phyloP scores from a whole-genome alignment of 805 yeast genomes.

The Saturnispora zaruensis region DNA sequence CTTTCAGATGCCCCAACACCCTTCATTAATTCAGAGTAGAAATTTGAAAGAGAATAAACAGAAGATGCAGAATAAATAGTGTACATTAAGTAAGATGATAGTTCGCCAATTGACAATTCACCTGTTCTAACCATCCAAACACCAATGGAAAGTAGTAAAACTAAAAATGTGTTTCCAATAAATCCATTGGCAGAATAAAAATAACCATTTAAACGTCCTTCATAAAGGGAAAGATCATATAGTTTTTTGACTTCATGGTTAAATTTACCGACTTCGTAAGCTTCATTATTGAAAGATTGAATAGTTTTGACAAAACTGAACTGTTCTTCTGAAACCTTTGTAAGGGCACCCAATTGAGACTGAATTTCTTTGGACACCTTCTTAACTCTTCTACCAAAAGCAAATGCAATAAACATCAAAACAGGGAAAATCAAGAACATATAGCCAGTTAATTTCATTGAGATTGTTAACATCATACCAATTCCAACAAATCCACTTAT shows the following conservation, averaged over 20 bases:
- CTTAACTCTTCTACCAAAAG: constrained; percentile 76
- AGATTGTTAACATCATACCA: constrained; percentile 84
- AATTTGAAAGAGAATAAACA: constrained; percentile 81
- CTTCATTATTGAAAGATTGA: constrained; percentile 85
- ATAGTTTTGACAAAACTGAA: constrained; percentile 78
- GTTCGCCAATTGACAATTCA: constrained; percentile 73
- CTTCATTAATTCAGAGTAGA: constrained; percentile 91
- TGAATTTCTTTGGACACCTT: constrained; percentile 68
- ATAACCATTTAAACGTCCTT: constrained; percentile 69
- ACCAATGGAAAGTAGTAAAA: constrained; percentile 74
- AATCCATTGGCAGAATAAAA: constrained; percentile 76
- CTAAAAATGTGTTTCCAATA: constrained; percentile 70
- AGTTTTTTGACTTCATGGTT: constrained; percentile 59
- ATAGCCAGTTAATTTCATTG: constrained; percentile 72
- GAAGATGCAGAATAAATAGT: constrained; percentile 93
- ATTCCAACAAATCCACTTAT: constrained; percentile 81
- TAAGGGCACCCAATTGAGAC: constrained; percentile 73
- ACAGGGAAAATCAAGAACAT: constrained; percentile 82
- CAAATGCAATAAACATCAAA: constrained; percentile 63
- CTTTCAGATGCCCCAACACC: constrained; percentile 95
- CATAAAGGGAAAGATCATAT: constrained; percentile 63
- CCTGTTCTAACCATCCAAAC: constrained; percentile 75
- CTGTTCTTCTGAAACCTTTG: constrained; percentile 89
- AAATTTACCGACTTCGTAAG: constrained; percentile 65
- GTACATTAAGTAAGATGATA: constrained; percentile 90